Percentiles rank a stretch among this genome's conserved stretches.
Evolutionary conservation across 208 protist genomes (phyloP).

Genomic region (Crithidia sp.): DNA sequence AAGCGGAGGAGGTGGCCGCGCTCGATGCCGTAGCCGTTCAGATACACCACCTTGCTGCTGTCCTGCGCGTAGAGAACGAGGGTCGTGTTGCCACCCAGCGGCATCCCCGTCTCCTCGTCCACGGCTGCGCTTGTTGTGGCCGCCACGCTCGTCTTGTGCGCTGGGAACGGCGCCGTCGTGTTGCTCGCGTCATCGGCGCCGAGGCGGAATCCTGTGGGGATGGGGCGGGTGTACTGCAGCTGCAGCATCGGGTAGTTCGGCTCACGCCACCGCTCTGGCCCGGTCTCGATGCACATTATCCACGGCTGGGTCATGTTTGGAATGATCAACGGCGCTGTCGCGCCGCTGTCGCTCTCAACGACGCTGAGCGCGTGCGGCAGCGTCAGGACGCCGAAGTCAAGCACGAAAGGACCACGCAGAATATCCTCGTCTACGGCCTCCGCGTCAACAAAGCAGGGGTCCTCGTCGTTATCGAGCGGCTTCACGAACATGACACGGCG

Average conservation of each 20-base stretch:
- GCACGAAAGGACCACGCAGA: constrained; percentile 59
- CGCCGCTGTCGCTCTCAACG: constrained; percentile 1
- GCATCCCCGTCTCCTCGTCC: constrained; percentile 34
- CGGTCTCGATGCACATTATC: constrained; percentile 77
- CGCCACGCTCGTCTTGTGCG: constrained; percentile 5
- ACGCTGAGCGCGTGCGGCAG: constrained; percentile 51
- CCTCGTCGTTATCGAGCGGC: constrained; percentile 62
- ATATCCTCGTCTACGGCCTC: constrained; percentile 44
- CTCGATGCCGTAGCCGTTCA: constrained; percentile 80
- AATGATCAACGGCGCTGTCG: background rate
- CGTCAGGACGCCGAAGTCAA: constrained; percentile 60
- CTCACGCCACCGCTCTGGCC: constrained; percentile 67
- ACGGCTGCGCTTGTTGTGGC: constrained; percentile 17
- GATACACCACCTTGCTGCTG: constrained; percentile 62
- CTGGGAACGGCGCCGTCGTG: constrained; percentile 60
- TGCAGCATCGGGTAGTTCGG: constrained; percentile 51
- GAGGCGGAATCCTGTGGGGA: constrained; percentile 59
- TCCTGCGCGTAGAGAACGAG: constrained; percentile 56
- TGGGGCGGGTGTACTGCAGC: constrained; percentile 63
- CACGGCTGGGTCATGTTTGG: constrained; percentile 72
- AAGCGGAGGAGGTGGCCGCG: constrained; percentile 67
- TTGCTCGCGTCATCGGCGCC: constrained; percentile 64
- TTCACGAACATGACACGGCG: constrained; percentile 74
- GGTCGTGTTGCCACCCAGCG: constrained; percentile 56
- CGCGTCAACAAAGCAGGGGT: constrained; percentile 71